Evolutionary conservation across 1,139 yeast genomes (phyloP).

Genomic region (Yamadazyma friedrichii): DNA sequence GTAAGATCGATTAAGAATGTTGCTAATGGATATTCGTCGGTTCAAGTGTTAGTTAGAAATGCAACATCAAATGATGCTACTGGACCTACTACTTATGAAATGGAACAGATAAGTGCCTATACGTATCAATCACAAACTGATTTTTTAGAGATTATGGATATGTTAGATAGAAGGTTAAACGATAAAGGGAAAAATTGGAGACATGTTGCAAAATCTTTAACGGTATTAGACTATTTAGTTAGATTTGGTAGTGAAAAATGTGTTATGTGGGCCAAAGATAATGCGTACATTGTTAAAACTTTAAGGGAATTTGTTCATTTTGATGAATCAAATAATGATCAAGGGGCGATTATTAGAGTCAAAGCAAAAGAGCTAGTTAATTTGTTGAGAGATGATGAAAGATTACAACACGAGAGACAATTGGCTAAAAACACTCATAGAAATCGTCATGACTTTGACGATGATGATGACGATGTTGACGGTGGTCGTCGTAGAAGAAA

Average conservation of each 20-base stretch:
- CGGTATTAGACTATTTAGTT: constrained; percentile 84
- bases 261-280: constrained; percentile 92
- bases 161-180: constrained; percentile 88
- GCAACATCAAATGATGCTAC: constrained; percentile 90
- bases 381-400: constrained; percentile 77
- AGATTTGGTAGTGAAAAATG: constrained; percentile 89
- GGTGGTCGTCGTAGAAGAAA: constrained; percentile 11
- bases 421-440: constrained; percentile 28
- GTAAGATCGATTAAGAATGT: constrained; percentile 90
- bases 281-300: constrained; percentile 85
- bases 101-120: constrained; percentile 80
- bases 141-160: constrained; percentile 90
- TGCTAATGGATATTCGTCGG: constrained; percentile 85
- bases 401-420: constrained; percentile 71
- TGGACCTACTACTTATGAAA: constrained; percentile 78
- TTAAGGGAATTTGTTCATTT: constrained; percentile 84
- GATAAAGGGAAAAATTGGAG: constrained; percentile 99
- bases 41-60: constrained; percentile 85
- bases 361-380: constrained; percentile 89
- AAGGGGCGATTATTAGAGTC: constrained; percentile 85
- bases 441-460: constrained; percentile 12
- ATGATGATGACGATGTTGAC: constrained; percentile 6
- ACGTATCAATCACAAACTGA: constrained; percentile 74
- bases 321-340: constrained; percentile 81
- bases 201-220: constrained; percentile 88